Evolutionary conservation across 306 rosid genomes (phyloP).

Genomic region (Calophaca sinica): DNA sequence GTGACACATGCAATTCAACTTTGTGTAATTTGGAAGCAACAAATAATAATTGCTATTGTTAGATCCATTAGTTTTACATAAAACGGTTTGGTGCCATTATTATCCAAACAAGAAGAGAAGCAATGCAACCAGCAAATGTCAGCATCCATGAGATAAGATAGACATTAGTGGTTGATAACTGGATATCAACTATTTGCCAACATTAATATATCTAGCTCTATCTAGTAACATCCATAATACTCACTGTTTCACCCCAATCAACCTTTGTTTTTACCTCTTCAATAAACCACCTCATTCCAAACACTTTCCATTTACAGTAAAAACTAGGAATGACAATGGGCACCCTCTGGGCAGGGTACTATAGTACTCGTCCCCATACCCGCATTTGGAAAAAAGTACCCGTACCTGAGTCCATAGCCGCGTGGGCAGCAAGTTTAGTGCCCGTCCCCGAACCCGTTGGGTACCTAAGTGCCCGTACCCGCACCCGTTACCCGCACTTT

Average conservation of each 20-base stretch:
- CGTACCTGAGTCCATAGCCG: too few relatives aligned
- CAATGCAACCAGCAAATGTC: conserved; percentile 29
- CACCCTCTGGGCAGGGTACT: too few relatives aligned
- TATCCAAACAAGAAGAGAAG: conserved; percentile 35
- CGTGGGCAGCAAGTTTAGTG: too few relatives aligned
- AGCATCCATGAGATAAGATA: conserved; percentile 15
- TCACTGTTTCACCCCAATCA: conserved; percentile 24
- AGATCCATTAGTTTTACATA: conserved; percentile 18
- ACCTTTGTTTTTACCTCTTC: conserved; percentile 27
- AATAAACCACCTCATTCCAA: conserved; percentile 35
- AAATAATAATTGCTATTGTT: conserved; percentile 38
- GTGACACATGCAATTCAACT: conserved; percentile 23
- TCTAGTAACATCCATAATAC: conserved; percentile 39
- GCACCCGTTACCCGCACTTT: too few relatives aligned
- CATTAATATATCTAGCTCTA: not conserved
- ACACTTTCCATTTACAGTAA: not conserved
- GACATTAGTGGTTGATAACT: not conserved
- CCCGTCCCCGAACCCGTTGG: too few relatives aligned
- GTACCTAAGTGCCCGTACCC: too few relatives aligned
- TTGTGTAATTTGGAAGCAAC: conserved; percentile 48
- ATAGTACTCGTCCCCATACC: too few relatives aligned
- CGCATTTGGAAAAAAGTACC: too few relatives aligned
- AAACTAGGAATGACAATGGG: too few relatives aligned
- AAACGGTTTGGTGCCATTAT: conserved; percentile 26
- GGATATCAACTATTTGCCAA: conserved; percentile 26